Percentiles rank a stretch among this genome's conserved stretches.
These are phyloP conservation scores for Eimeria acervulina DNA, from an alignment of 169 alveolate species.

Conservation along the genomic window DNA sequence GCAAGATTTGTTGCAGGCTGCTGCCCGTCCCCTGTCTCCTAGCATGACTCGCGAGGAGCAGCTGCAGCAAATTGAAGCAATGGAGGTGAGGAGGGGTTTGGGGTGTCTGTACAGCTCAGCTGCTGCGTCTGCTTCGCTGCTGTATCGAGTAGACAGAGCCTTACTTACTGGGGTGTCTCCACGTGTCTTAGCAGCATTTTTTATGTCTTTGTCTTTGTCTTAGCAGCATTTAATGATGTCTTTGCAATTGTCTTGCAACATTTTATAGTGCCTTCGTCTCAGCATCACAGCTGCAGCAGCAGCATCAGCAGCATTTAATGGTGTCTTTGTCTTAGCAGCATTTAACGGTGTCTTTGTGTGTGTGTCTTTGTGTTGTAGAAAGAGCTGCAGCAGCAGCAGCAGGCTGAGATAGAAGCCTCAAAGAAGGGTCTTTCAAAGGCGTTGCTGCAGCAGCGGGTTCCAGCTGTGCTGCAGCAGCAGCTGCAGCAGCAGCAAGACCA, in stretches of 20 bases:
- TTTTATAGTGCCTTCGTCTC: background rate
- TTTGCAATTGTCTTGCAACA: background rate
- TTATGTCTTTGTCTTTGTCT: background rate
- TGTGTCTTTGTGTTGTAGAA: background rate
- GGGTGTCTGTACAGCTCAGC: background rate
- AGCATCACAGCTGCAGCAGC: too few species aligned
- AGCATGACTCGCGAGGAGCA: background rate
- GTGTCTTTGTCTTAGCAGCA: background rate
- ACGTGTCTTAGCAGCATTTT: background rate
- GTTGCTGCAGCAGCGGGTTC: conserved; percentile 31
- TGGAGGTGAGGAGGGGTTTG: background rate
- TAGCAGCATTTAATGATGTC: too few species aligned
- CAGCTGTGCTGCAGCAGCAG: conserved; percentile 1
- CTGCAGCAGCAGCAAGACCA: background rate
- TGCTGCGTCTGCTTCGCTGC: too few species aligned
- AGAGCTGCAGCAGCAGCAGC: background rate
- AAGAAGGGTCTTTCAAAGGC: background rate
- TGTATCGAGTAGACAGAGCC: too few species aligned
- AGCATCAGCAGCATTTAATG: background rate
- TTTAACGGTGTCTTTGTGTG: background rate
- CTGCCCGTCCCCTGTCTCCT: background rate
- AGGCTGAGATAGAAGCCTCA: background rate
- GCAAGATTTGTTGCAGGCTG: background rate
- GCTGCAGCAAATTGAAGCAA: background rate
- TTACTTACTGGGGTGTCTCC: too few species aligned